Percentiles rank a stretch among this genome's conserved stretches.
phyloP scores from a whole-genome alignment of 495 filamentous ascomycete genomes.

The Tuber magnatum region DNA sequence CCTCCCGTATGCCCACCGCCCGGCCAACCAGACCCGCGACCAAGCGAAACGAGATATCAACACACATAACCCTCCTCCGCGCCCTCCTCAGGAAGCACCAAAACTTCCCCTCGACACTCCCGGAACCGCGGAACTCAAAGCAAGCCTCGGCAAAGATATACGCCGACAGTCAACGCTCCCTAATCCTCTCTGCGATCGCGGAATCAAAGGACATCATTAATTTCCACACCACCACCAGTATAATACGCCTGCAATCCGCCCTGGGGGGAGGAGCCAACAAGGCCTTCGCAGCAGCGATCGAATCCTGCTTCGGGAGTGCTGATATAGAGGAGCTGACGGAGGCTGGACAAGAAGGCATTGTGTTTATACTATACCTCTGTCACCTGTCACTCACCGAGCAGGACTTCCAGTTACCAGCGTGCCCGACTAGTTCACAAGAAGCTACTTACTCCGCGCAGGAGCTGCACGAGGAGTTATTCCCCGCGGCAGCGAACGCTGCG shows the following conservation, averaged over 20 bases:
- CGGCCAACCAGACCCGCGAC: conserved; percentile 10
- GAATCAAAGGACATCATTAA: conserved; percentile 13
- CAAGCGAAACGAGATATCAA: conserved; percentile 29
- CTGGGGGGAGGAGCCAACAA: not conserved
- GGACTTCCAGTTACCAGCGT: not conserved
- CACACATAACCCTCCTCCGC: conserved; percentile 28
- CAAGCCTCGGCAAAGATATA: conserved; percentile 23
- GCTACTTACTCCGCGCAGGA: conserved; percentile 15
- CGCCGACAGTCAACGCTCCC: conserved; percentile 23
- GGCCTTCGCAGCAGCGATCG: conserved; percentile 18
- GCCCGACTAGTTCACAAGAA: not conserved
- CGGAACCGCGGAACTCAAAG: conserved; percentile 9
- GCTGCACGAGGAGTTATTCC: conserved; percentile 29
- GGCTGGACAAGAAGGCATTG: conserved; percentile 32
- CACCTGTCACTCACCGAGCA: conserved; percentile 20
- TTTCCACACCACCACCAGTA: not conserved
- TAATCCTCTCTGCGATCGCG: conserved; percentile 22
- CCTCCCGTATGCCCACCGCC: conserved; percentile 11
- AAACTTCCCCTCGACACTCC: conserved; percentile 8
- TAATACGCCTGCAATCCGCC: conserved; percentile 13
- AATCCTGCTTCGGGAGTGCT: conserved; percentile 24
- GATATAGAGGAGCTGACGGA: conserved; percentile 18
- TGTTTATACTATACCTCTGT: conserved; percentile 36
- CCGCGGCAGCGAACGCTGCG: conserved; percentile 15
- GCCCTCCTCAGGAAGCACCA: conserved; percentile 24